These are phyloP conservation scores for Xerocomellus amylosporus DNA, from an alignment of 768 basidiomycete species.

Conservation along the genomic window DNA sequence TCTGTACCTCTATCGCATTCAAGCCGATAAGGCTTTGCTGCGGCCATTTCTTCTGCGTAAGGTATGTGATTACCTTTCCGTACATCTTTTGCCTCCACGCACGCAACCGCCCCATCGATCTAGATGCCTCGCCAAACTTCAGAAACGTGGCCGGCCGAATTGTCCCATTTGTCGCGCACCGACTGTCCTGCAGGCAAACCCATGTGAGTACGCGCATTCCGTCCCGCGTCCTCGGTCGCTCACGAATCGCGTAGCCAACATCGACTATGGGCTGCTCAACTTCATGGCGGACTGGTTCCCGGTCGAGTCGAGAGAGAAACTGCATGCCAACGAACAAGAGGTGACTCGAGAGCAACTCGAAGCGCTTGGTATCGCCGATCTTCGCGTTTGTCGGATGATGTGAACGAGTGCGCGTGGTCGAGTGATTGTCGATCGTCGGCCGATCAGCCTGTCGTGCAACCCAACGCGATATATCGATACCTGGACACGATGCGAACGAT, in stretches of 20 bases:
- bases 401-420: constrained; percentile 11
- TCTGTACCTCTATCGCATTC: constrained; percentile 89
- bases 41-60: constrained; percentile 74
- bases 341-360: constrained; percentile 63
- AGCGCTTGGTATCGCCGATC: constrained; percentile 53
- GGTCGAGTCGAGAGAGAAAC: constrained; percentile 70
- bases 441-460: neutral
- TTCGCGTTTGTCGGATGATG: constrained; percentile 41
- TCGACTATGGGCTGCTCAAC: constrained; percentile 75
- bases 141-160: constrained; percentile 67
- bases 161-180: constrained; percentile 86
- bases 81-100: neutral
- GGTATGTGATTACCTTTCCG: constrained; percentile 31
- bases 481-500: neutral
- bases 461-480: neutral
- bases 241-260: constrained; percentile 50
- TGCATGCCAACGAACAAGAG: constrained; percentile 72
- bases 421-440: neutral
- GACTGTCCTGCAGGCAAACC: constrained; percentile 72
- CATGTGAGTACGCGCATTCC: constrained; percentile 49
- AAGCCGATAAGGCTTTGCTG: constrained; percentile 87
- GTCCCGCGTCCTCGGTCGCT: neutral
- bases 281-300: constrained; percentile 96
- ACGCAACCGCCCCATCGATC: constrained; percentile 8
- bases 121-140: constrained; percentile 85